Percentiles rank a stretch among this genome's conserved stretches.
These are phyloP conservation scores for Penicillium italicum DNA, from an alignment of 2,329 filamentous ascomycete genomes.

Conservation along the genomic window DNA sequence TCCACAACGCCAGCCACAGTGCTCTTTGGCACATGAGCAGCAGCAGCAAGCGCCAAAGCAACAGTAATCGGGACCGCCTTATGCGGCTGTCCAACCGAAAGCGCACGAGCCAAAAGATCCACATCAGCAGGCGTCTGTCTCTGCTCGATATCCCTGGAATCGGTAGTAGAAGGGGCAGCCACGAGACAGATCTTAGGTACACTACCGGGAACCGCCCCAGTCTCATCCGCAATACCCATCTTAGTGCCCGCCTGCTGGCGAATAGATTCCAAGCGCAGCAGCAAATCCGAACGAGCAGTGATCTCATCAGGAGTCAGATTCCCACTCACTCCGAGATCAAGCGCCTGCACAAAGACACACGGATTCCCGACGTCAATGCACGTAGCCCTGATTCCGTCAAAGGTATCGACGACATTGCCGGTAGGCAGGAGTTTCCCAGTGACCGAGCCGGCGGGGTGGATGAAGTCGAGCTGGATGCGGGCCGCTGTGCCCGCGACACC, in stretches of 20 bases:
- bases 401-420: conserved; percentile 51
- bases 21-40: conserved; percentile 45
- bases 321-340: conserved; percentile 45
- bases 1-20: conserved; percentile 36
- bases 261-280: conserved; percentile 53
- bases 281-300: conserved; percentile 45
- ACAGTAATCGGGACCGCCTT: conserved; percentile 56
- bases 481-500: conserved; percentile 60
- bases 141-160: conserved; percentile 8
- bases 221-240: conserved; percentile 57
- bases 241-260: conserved; percentile 54
- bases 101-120: conserved; percentile 47
- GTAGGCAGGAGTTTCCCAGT: conserved; percentile 62
- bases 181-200: conserved; percentile 63
- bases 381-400: conserved; percentile 52
- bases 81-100: conserved; percentile 57
- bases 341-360: conserved; percentile 58
- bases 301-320: conserved; percentile 54
- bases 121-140: conserved; percentile 35
- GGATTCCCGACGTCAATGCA: conserved; percentile 64
- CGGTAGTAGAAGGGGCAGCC: conserved; percentile 27
- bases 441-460: conserved; percentile 60
- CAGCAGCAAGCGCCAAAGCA: conserved; percentile 50
- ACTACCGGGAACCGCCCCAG: conserved; percentile 49
- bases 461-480: conserved; percentile 58